phyloP scores from a whole-genome alignment of 345 rosid species.

The Brassica cretica region DNA sequence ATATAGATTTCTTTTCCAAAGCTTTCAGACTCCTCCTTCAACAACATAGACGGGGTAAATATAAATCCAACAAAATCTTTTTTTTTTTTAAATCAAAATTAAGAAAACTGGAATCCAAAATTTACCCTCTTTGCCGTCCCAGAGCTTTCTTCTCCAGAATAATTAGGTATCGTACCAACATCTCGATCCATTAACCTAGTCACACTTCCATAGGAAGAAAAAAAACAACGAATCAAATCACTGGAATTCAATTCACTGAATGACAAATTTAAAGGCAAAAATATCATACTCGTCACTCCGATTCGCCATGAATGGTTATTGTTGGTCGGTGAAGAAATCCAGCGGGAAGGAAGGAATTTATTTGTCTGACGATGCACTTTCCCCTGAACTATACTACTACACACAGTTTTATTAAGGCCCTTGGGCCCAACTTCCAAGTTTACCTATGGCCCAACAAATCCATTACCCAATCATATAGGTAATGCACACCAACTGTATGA shows the following conservation, averaged over 20 bases:
- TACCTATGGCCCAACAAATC: too few relatives aligned
- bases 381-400: not conserved
- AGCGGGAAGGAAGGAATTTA: not conserved
- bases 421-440: not conserved
- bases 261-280: not conserved
- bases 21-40: not conserved
- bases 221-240: too few relatives aligned
- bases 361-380: not conserved
- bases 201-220: not conserved
- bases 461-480: too few relatives aligned
- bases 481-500: too few relatives aligned
- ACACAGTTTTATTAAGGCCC: not conserved
- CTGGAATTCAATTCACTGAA: not conserved
- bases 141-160: not conserved
- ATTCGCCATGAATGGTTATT: too few relatives aligned
- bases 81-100: not conserved
- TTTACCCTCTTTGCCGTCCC: not conserved
- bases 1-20: not conserved
- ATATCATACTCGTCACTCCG: too few relatives aligned
- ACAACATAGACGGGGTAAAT: not conserved
- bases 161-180: not conserved
- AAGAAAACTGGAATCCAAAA: not conserved
- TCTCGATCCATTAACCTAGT: not conserved
- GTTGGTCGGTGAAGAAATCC: not conserved
- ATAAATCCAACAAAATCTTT: not conserved